phyloP scores from a whole-genome alignment of 192 early-diverging fungal species.

The Coemansia sp. region DNA sequence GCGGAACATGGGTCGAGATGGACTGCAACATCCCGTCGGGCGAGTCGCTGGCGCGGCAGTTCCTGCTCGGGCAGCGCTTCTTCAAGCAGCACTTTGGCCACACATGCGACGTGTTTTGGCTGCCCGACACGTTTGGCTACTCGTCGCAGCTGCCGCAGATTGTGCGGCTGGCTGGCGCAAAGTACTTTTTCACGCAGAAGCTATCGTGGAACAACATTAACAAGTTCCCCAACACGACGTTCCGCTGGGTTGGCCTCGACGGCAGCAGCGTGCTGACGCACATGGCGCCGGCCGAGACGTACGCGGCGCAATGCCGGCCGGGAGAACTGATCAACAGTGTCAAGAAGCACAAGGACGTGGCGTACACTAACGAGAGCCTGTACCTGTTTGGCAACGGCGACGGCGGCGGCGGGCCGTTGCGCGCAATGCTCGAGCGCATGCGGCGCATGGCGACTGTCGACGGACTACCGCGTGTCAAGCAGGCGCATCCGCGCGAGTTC shows the following conservation, averaged over 20 bases:
- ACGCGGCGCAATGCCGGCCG: slow-evolving; percentile 60
- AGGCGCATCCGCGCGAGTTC: slow-evolving; percentile 77
- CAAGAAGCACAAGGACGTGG: slow-evolving; percentile 84
- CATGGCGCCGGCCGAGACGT: slow-evolving; percentile 90
- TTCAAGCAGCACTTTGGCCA: slow-evolving; percentile 77
- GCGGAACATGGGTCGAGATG: slow-evolving; percentile 98
- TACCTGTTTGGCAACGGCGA: slow-evolving; percentile 96
- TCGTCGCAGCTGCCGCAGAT: slow-evolving; percentile 94
- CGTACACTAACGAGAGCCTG: slow-evolving; percentile 82
- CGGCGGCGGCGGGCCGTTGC: slow-evolving; percentile 88
- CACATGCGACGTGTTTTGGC: slow-evolving; percentile 81
- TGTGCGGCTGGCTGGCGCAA: slow-evolving; percentile 65
- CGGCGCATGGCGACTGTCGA: slow-evolving; percentile 71
- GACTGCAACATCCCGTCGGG: slow-evolving; percentile 97
- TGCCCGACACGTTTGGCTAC: slow-evolving; percentile 95
- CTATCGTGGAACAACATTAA: slow-evolving; percentile 99
- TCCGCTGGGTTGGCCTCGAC: slow-evolving; percentile 91
- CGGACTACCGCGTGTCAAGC: slow-evolving; percentile 70
- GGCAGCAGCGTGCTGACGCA: slow-evolving; percentile 83
- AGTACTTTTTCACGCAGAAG: slow-evolving; percentile 99
- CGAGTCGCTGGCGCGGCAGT: slow-evolving; percentile 92
- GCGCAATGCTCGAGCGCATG: slow-evolving; percentile 83
- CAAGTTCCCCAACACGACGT: slow-evolving; percentile 97
- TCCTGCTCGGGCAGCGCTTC: slow-evolving; percentile 89
- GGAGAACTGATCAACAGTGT: slow-evolving; percentile 63